A percentile compares a stretch with the other conserved stretches of the same genome.
phyloP scores from a whole-genome alignment of 306 rosid species.

The Fragaria vesca region DNA sequence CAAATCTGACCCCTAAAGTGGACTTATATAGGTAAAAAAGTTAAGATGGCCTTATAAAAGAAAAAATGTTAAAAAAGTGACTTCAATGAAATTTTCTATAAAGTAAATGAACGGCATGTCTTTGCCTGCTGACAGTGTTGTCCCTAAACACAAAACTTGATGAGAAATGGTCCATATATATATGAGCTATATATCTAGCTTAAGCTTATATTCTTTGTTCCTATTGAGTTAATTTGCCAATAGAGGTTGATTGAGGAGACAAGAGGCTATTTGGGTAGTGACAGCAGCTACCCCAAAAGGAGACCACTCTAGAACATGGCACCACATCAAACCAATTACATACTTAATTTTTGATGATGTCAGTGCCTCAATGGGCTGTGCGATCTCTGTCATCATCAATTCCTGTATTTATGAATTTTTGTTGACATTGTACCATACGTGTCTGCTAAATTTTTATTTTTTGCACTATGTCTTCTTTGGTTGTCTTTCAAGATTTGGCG shows the following conservation, averaged over 20 bases:
- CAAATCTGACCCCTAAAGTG: too few species aligned
- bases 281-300: slow-evolving; percentile 33
- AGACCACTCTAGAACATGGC: slow-evolving; percentile 34
- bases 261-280: slow-evolving; percentile 33
- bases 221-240: not conserved
- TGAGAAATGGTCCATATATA: not conserved
- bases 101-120: not conserved
- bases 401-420: slow-evolving; percentile 27
- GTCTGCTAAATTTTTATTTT: too few species aligned
- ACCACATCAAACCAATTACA: slow-evolving; percentile 24
- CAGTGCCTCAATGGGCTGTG: slow-evolving; percentile 25
- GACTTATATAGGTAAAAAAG: too few species aligned
- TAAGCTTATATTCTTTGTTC: too few species aligned
- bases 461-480: too few species aligned
- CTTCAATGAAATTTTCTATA: too few species aligned
- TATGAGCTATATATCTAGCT: too few species aligned
- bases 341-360: slow-evolving; percentile 7
- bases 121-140: not conserved
- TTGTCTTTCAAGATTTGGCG: too few species aligned
- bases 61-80: too few species aligned
- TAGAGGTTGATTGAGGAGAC: slow-evolving; percentile 23
- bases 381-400: slow-evolving; percentile 36
- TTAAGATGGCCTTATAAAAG: too few species aligned
- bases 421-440: not conserved
- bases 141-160: not conserved